These are phyloP conservation scores for Graphiopsis chlorocephala DNA, from an alignment of 2,329 filamentous ascomycete species.

Conservation along the genomic window DNA sequence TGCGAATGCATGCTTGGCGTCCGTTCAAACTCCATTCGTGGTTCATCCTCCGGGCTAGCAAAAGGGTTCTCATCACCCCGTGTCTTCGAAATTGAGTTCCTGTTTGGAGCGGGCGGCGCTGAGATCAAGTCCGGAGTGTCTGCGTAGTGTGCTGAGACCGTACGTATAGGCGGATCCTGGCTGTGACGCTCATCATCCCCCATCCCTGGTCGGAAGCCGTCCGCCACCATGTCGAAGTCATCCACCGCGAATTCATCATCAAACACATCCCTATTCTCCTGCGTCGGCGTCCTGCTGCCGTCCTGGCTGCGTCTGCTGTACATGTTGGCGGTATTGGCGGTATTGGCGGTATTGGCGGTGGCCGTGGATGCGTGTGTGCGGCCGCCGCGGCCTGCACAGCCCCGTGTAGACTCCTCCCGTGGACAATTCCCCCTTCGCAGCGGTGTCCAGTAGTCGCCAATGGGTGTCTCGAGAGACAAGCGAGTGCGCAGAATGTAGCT, in stretches of 20 bases:
- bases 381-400: conserved; percentile 16
- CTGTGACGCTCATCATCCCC: conserved; percentile 26
- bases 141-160: conserved; percentile 31
- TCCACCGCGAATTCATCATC: conserved; percentile 48
- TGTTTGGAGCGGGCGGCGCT: conserved; percentile 17
- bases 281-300: conserved; percentile 27
- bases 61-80: conserved; percentile 33
- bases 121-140: conserved; percentile 19
- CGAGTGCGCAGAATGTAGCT: background rate
- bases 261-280: conserved; percentile 45
- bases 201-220: conserved; percentile 45
- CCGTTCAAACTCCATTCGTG: conserved; percentile 21
- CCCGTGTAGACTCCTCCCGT: conserved; percentile 12
- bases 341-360: background rate
- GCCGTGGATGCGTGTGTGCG: conserved; percentile 14
- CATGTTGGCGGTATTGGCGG: conserved; percentile 6
- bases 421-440: background rate
- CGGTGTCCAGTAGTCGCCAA: conserved; percentile 8
- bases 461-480: background rate
- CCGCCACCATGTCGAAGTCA: conserved; percentile 45
- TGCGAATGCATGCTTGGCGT: conserved; percentile 33
- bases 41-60: conserved; percentile 35
- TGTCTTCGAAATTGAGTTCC: conserved; percentile 35
- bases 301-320: conserved; percentile 19
- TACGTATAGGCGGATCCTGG: conserved; percentile 31